Evolutionary conservation across 331 rosid genomes (phyloP).

Genomic region (Phaseolus coccineus): DNA sequence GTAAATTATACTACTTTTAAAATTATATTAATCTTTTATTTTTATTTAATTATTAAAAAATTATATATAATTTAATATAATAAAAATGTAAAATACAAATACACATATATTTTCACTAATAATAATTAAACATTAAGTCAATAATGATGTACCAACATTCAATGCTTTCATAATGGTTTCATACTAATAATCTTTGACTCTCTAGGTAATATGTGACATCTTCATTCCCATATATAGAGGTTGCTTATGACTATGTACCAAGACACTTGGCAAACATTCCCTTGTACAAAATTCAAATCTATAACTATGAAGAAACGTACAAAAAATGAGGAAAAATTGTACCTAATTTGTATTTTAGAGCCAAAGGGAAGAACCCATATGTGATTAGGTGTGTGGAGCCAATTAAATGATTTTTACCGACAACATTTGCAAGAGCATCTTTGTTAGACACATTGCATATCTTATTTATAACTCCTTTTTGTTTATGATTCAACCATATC

Average conservation of each 20-base stretch:
- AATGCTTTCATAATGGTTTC: constrained; percentile 14
- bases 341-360: constrained; percentile 23
- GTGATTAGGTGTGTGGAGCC: neutral
- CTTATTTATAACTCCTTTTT: constrained; percentile 5
- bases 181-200: constrained; percentile 24
- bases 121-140: neutral
- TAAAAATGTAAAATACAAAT: no score
- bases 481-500: constrained; percentile 31
- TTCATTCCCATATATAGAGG: neutral
- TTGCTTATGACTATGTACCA: constrained; percentile 4
- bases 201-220: constrained; percentile 13
- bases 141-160: neutral
- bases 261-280: constrained; percentile 22
- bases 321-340: neutral
- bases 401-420: constrained; percentile 36
- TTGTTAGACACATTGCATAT: constrained; percentile 29
- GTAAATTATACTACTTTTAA: no score
- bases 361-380: neutral
- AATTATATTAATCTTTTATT: no score
- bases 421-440: constrained; percentile 41
- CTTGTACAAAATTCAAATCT: constrained; percentile 6
- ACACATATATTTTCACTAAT: no score
- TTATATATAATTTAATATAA: no score
- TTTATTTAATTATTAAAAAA: no score
- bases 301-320: neutral